Evolutionary conservation across 805 yeast species (phyloP).

Genomic region (Kurtzmaniella fragi): DNA sequence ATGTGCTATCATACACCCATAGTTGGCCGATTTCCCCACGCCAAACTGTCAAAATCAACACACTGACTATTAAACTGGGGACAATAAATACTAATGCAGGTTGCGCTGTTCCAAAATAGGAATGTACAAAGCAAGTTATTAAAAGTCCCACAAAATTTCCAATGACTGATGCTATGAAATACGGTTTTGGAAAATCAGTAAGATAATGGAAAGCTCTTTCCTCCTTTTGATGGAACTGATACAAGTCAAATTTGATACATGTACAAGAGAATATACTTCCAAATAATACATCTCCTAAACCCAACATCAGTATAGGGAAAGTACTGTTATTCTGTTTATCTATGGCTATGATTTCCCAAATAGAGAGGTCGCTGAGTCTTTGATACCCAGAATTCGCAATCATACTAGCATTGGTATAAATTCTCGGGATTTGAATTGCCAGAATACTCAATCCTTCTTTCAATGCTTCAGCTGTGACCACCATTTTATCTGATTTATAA

Average conservation of each 20-base stretch:
- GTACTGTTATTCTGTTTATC: conserved; percentile 3
- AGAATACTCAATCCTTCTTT: conserved; percentile 51
- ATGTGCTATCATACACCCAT: conserved; percentile 24
- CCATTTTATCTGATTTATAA: conserved; percentile 58
- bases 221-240: conserved; percentile 21
- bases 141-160: conserved; percentile 46
- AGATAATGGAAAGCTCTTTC: conserved; percentile 32
- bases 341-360: neutral
- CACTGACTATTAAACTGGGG: conserved; percentile 38
- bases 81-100: conserved; percentile 66
- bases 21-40: conserved; percentile 38
- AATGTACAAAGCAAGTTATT: conserved; percentile 37
- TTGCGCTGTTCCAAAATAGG: conserved; percentile 44
- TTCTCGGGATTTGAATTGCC: neutral
- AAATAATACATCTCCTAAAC: conserved; percentile 62
- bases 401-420: no score
- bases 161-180: conserved; percentile 41
- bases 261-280: conserved; percentile 54
- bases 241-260: conserved; percentile 51
- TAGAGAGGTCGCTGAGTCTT: neutral
- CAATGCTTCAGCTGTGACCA: conserved; percentile 51
- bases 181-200: conserved; percentile 34
- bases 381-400: no score
- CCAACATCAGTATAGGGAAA: conserved; percentile 38
- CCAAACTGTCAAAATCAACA: conserved; percentile 25